Percentiles rank a stretch among this genome's conserved stretches.
These are phyloP conservation scores for Microdochium paspali DNA, from an alignment of 2,329 filamentous ascomycete genomes.

Conservation along the genomic window DNA sequence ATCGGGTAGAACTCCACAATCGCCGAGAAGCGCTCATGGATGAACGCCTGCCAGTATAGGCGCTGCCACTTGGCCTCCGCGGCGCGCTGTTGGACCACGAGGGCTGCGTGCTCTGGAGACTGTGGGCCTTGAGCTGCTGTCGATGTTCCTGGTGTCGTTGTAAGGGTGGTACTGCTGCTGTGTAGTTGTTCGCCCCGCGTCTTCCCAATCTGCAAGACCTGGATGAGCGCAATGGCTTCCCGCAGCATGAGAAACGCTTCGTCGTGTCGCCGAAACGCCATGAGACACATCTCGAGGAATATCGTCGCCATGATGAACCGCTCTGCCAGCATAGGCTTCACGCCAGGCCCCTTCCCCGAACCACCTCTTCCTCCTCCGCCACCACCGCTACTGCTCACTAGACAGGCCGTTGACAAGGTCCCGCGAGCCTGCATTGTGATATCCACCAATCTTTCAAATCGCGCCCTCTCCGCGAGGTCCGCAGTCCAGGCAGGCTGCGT, in stretches of 20 bases:
- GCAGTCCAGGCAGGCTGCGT: background rate
- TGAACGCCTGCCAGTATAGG: background rate
- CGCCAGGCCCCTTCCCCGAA: background rate
- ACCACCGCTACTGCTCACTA: too few relatives aligned
- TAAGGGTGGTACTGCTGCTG: too few relatives aligned
- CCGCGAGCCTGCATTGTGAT: background rate
- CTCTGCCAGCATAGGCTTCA: background rate
- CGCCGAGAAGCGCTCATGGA: background rate
- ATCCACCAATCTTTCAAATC: background rate
- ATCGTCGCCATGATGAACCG: background rate
- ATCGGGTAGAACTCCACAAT: background rate
- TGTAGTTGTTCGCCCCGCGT: background rate
- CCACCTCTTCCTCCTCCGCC: background rate
- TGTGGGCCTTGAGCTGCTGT: background rate
- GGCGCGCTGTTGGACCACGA: background rate
- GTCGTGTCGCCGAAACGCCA: background rate
- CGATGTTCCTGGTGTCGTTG: too few relatives aligned
- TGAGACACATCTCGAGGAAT: background rate
- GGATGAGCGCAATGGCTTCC: background rate
- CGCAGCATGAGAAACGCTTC: background rate
- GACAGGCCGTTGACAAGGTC: background rate
- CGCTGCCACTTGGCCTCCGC: background rate
- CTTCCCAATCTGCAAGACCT: background rate
- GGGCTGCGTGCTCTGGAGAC: too few relatives aligned
- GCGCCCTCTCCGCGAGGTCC: background rate